Base-by-base conservation (phyloP, 352 stramenopile genomes). In the Halophytophthora polymorphica region DNA sequence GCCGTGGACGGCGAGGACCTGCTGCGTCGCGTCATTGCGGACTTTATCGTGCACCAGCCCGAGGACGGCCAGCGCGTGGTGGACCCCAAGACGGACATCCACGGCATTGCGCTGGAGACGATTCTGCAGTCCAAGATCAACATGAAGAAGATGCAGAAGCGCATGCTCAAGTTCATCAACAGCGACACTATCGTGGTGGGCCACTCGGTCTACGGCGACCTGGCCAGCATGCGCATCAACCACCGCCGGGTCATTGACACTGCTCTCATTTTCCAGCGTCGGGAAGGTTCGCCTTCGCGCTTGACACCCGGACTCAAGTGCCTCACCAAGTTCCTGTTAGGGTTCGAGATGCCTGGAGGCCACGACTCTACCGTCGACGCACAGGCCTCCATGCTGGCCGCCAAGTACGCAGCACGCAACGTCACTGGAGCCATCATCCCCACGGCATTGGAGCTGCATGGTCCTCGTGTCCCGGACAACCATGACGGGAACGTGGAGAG, bases 281-380 rank as follows among this genome's bases (percentile, higher is more conserved):
- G 79, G 34, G 61, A 62, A 14, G 64, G 55, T 22, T 66, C 66
- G 34, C 17, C 53, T 1, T 61, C 53, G 12, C 66, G 67, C 8
- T 50, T 56, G 21, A 92, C 73, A 28, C 82, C 84, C 2, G 83
- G 83, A 17, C 66, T 95, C 13, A 83, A 85, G 39, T 73, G 77
- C 25, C 61, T 95, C 8, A 91, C 84, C 39, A 89, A 90, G 57
- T 83, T 86, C 39, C 50, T 95, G 46, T 64, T 95, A 7, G 58
- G 79, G 12, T 90, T 93, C 48, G 80, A 93, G 34, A 93, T 95
- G 84, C 82, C 84, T 0, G 72, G 86, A 25, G 77, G 83, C 19
- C 84, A 95, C 66, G 85, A 95, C 58, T 90, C 77, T 83, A 79
- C 74, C 14, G 79, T 95, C 45, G 83, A 95, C 66, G 83, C 85